Conservation (phyloP, 2,329 filamentous ascomycete genomes). For the Pestalotiopsis sp. region DNA sequence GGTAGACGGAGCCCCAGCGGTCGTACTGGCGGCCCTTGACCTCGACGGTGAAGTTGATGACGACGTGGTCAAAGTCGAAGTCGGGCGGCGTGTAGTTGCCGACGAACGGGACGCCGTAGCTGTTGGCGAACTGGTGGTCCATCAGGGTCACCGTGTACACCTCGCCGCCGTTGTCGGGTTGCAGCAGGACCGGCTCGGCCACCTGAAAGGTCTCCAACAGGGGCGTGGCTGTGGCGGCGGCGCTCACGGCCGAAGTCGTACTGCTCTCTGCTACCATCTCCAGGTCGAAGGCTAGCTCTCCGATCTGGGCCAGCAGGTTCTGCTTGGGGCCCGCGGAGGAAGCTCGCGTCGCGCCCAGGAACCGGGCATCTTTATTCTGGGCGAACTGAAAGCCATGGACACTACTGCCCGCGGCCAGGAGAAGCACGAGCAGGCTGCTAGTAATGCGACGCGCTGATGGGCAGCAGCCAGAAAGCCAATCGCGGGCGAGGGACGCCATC, state of each 20-base stretch:
- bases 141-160: conserved; percentile 59
- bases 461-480: not conserved
- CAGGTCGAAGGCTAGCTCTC: conserved; percentile 6
- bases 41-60: conserved; percentile 75
- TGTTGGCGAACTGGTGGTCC: conserved; percentile 70
- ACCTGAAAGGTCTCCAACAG: conserved; percentile 9
- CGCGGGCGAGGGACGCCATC: not conserved
- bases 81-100: conserved; percentile 64
- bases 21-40: conserved; percentile 77
- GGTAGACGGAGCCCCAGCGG: conserved; percentile 73
- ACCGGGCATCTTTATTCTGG: not conserved
- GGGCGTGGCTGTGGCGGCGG: not conserved
- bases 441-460: not conserved
- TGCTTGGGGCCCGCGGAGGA: not conserved
- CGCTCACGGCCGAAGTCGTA: not conserved
- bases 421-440: not conserved
- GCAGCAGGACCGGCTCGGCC: conserved; percentile 5
- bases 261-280: not conserved
- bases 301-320: conserved; percentile 3
- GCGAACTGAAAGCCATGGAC: not conserved
- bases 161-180: not conserved
- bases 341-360: not conserved
- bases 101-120: conserved; percentile 74
- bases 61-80: conserved; percentile 73
- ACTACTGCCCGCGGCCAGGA: not conserved